Conservation (phyloP, 2,329 filamentous ascomycete genomes). For the Fusarium sp. region DNA sequence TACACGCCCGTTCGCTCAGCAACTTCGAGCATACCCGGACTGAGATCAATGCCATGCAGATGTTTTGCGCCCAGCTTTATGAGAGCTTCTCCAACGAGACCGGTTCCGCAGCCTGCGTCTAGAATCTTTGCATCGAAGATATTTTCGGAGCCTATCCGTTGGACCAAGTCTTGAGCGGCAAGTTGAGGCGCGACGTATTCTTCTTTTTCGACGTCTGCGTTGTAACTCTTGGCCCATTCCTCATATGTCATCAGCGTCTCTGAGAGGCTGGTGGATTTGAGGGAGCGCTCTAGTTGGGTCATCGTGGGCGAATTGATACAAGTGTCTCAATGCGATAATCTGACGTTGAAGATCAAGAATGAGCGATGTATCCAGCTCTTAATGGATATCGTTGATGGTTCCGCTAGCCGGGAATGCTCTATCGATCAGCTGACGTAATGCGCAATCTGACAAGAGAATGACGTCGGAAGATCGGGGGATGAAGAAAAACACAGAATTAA, state of each 20-base stretch:
- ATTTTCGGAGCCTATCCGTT: constrained; percentile 20
- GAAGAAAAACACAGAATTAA: no score
- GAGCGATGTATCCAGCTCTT: no score
- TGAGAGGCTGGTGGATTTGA: constrained; percentile 7
- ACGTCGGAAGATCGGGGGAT: no score
- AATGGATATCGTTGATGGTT: no score
- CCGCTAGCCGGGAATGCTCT: no score
- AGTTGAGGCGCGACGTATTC: constrained; percentile 54
- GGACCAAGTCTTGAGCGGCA: constrained; percentile 46
- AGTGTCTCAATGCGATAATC: neutral
- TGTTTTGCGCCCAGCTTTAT: constrained; percentile 50
- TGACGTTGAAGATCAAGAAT: neutral
- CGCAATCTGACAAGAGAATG: neutral
- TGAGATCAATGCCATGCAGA: constrained; percentile 62
- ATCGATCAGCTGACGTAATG: neutral
- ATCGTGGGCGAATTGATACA: neutral
- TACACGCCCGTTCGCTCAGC: constrained; percentile 58
- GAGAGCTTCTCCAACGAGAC: constrained; percentile 59
- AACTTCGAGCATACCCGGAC: constrained; percentile 59
- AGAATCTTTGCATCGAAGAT: constrained; percentile 47
- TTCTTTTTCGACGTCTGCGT: constrained; percentile 46
- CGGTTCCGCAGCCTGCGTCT: constrained; percentile 64
- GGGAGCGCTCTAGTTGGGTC: constrained; percentile 17
- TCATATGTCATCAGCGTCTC: constrained; percentile 36
- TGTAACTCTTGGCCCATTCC: constrained; percentile 45